phyloP scores from a whole-genome alignment of 108 stramenopile species.

The Skeletonema grethae region DNA sequence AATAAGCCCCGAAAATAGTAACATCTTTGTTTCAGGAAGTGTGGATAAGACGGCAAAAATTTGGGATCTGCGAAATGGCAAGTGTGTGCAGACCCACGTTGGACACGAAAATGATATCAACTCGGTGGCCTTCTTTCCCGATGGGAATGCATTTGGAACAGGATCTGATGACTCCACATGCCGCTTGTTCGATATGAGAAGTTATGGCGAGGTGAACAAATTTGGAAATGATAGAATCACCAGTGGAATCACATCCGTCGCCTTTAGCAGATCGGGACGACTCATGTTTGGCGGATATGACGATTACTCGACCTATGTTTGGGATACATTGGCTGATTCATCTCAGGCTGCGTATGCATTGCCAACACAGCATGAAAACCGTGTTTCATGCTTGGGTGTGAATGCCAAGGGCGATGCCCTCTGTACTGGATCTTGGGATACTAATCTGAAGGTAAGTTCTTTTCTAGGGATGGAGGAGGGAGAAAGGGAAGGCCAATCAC shows the following conservation, averaged over 20 bases:
- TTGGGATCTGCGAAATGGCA: slow-evolving; percentile 93
- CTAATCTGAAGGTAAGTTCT: slow-evolving; percentile 19
- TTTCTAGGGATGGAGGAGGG: too few relatives aligned
- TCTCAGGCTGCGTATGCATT: slow-evolving; percentile 58
- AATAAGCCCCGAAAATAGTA: slow-evolving; percentile 76
- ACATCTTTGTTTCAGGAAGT: slow-evolving; percentile 93
- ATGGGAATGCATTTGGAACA: slow-evolving; percentile 88
- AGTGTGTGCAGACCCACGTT: slow-evolving; percentile 86
- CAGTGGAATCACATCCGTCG: slow-evolving; percentile 84
- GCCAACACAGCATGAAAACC: slow-evolving; percentile 87
- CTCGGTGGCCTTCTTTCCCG: slow-evolving; percentile 94
- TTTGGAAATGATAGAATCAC: slow-evolving; percentile 81
- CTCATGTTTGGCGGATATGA: slow-evolving; percentile 91
- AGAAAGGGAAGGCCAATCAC: too few relatives aligned
- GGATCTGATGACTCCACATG: slow-evolving; percentile 96
- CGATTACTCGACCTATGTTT: slow-evolving; percentile 72
- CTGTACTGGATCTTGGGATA: slow-evolving; percentile 99
- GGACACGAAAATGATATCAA: slow-evolving; percentile 99
- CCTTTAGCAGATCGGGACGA: slow-evolving; percentile 78
- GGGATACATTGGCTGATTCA: slow-evolving; percentile 70
- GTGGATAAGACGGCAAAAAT: slow-evolving; percentile 96
- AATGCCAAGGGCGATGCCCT: slow-evolving; percentile 92
- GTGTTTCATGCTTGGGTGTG: slow-evolving; percentile 95
- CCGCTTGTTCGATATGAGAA: slow-evolving; percentile 94
- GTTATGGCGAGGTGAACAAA: slow-evolving; percentile 84